Percentiles rank a stretch among this genome's conserved stretches.
Conservation (phyloP, 371 early-diverging fungal genomes). For the Mortierella sp. region DNA sequence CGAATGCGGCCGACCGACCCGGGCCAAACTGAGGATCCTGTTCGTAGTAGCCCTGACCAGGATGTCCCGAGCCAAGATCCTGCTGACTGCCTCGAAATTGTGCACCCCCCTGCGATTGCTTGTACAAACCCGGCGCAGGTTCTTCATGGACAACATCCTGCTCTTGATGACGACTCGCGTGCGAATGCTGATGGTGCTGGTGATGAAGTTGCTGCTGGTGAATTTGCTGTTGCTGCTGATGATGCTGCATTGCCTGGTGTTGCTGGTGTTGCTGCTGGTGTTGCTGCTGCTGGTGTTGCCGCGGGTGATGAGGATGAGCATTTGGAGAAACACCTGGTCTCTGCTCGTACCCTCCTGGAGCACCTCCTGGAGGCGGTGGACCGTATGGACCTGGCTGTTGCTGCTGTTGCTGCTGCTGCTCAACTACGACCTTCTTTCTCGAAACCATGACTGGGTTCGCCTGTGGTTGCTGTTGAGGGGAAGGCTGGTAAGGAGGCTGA, state of each 20-base stretch:
- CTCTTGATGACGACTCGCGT: constrained; percentile 22
- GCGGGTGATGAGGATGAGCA: constrained; percentile 7
- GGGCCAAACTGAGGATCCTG: constrained; percentile 26
- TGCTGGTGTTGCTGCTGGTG: constrained; percentile 25
- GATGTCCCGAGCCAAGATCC: constrained; percentile 4
- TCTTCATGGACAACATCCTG: constrained; percentile 32
- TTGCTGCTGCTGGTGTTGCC: constrained; percentile 24
- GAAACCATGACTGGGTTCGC: not conserved
- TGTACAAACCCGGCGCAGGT: constrained; percentile 16
- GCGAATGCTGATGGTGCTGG: constrained; percentile 28
- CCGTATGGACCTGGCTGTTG: not conserved
- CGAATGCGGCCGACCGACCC: constrained; percentile 25
- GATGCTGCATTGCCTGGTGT: constrained; percentile 15
- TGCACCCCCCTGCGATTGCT: constrained; percentile 23
- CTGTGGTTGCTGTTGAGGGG: constrained; percentile 6
- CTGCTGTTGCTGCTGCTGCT: constrained; percentile 3
- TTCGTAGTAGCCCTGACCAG: constrained; percentile 35
- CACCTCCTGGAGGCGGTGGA: constrained; percentile 2
- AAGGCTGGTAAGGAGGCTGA: constrained; percentile 1
- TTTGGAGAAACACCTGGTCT: not conserved
- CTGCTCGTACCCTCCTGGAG: not conserved
- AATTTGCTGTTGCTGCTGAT: constrained; percentile 29
- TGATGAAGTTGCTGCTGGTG: constrained; percentile 38
- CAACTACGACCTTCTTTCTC: constrained; percentile 7
- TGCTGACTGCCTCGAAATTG: constrained; percentile 29